phyloP scores from a whole-genome alignment of 371 early-diverging fungal genomes.

The Funneliformis caledonium region DNA sequence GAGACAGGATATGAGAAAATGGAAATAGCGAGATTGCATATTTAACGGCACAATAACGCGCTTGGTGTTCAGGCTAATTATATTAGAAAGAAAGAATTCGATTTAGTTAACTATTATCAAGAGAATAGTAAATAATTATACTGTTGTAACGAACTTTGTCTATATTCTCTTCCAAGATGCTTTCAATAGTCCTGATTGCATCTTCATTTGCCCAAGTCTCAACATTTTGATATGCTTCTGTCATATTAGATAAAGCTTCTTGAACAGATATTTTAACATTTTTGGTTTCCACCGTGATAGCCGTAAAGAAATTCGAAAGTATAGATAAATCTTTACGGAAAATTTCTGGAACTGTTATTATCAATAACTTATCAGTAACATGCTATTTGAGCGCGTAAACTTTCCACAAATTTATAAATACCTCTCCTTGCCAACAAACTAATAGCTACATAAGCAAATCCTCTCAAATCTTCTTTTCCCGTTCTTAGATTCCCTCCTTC shows the following conservation, averaged over 20 bases:
- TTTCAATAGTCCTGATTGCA: slow-evolving; percentile 56
- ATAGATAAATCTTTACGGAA: slow-evolving; percentile 66
- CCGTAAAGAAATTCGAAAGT: slow-evolving; percentile 69
- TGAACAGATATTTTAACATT: slow-evolving; percentile 79
- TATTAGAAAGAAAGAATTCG: background rate
- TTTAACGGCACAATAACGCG: slow-evolving; percentile 69
- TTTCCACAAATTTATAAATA: slow-evolving; percentile 43
- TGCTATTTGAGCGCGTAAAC: slow-evolving; percentile 2
- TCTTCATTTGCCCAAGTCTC: slow-evolving; percentile 48
- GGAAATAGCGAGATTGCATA: slow-evolving; percentile 81
- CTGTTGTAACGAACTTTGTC: slow-evolving; percentile 57
- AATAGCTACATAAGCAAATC: slow-evolving; percentile 83
- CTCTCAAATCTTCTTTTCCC: slow-evolving; percentile 75
- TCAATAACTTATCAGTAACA: background rate
- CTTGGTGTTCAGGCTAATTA: slow-evolving; percentile 57
- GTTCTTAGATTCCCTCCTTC: slow-evolving; percentile 17
- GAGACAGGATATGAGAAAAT: slow-evolving; percentile 70
- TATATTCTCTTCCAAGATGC: slow-evolving; percentile 60
- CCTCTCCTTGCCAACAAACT: slow-evolving; percentile 79
- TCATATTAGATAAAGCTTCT: slow-evolving; percentile 81
- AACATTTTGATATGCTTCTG: slow-evolving; percentile 66
- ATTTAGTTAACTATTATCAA: background rate
- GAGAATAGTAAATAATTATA: background rate
- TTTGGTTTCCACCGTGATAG: slow-evolving; percentile 64
- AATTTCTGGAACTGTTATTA: slow-evolving; percentile 62